These are phyloP conservation scores for Spinellus fusiger DNA, from an alignment of 192 early-diverging fungal genomes.

Conservation along the genomic window DNA sequence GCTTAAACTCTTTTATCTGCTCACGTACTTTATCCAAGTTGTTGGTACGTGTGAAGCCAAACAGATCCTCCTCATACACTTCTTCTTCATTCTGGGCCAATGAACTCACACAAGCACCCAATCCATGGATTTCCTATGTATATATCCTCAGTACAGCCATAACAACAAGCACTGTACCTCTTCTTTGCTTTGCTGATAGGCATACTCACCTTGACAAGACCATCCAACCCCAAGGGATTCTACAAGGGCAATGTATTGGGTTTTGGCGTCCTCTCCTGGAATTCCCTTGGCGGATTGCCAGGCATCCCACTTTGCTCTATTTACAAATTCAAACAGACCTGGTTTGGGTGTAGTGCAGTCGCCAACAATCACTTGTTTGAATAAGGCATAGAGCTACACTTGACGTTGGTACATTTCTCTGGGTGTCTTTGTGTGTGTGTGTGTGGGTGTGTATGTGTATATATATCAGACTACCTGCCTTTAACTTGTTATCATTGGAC, in stretches of 20 bases:
- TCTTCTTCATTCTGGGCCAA: constrained; percentile 26
- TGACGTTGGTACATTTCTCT: neutral
- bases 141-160: neutral
- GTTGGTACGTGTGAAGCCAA: constrained; percentile 9
- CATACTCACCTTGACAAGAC: constrained; percentile 22
- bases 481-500: constrained; percentile 19
- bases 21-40: constrained; percentile 1
- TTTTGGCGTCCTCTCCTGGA: constrained; percentile 29
- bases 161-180: neutral
- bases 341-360: constrained; percentile 34
- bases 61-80: constrained; percentile 12
- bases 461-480: constrained; percentile 10
- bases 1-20: neutral
- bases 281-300: constrained; percentile 37
- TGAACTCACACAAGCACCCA: constrained; percentile 30
- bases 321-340: constrained; percentile 36
- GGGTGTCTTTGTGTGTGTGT: neutral
- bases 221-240: constrained; percentile 25
- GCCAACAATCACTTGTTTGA: constrained; percentile 44
- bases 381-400: constrained; percentile 40
- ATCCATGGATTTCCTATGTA: neutral
- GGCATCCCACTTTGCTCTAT: constrained; percentile 42
- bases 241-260: constrained; percentile 24
- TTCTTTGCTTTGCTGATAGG: neutral
- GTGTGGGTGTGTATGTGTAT: neutral